A percentile compares a stretch with the other conserved stretches of the same genome.
phyloP scores from a whole-genome alignment of 768 basidiomycete genomes.

The Phylloporus arenicola region DNA sequence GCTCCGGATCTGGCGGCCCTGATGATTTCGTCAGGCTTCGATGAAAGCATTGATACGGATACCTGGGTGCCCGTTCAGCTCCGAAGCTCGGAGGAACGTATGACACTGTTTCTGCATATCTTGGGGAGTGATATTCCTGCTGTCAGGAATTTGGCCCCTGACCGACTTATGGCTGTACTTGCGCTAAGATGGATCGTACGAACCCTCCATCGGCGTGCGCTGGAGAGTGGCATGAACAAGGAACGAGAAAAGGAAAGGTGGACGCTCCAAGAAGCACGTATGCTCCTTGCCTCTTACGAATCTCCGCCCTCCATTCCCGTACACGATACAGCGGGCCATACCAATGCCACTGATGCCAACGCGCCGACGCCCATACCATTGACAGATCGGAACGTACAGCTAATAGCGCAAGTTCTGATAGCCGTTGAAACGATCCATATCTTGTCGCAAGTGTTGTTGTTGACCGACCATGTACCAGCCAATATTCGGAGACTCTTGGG shows the following conservation, averaged over 20 bases:
- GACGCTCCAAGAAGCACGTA: constrained; percentile 57
- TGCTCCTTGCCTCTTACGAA: constrained; percentile 51
- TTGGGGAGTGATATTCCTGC: constrained; percentile 49
- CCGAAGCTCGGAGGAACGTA: constrained; percentile 43
- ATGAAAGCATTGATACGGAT: constrained; percentile 16
- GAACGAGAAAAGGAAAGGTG: constrained; percentile 66
- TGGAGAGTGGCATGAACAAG: constrained; percentile 43
- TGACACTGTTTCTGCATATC: constrained; percentile 51
- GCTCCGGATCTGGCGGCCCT: constrained; percentile 48
- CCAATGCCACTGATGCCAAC: constrained; percentile 12
- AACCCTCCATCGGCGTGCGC: constrained; percentile 45
- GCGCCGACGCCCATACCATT: constrained; percentile 27
- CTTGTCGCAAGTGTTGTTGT: constrained; percentile 56
- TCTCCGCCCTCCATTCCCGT: constrained; percentile 1
- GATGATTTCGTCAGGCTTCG: constrained; percentile 35
- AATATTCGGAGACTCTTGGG: constrained; percentile 55
- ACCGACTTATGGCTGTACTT: constrained; percentile 47
- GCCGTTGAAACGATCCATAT: constrained; percentile 56
- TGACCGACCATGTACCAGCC: constrained; percentile 44
- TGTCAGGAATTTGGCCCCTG: constrained; percentile 43
- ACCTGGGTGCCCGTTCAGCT: constrained; percentile 43
- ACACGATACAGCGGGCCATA: constrained; percentile 13
- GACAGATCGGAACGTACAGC: constrained; percentile 58
- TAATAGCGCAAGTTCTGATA: constrained; percentile 57
- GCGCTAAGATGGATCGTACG: constrained; percentile 59